Base-by-base conservation (phyloP, 2,329 filamentous ascomycete species). In the Coniosporium tulheliwenetii region DNA sequence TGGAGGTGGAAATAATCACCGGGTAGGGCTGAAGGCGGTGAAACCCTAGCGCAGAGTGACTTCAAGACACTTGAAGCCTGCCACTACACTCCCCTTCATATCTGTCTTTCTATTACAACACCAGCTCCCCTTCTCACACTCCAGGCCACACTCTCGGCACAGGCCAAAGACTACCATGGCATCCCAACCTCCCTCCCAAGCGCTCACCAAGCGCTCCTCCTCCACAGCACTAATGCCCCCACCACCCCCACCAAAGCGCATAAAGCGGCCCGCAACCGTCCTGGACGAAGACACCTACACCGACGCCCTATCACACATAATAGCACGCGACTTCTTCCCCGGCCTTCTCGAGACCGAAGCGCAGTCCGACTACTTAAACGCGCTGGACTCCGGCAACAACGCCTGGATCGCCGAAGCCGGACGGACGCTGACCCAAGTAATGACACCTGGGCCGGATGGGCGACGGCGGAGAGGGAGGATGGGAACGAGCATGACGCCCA, bases 231-330 rank as follows among this genome's bases (percentile, higher is more conserved):
- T 93, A 41, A 96, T 95, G 86, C 81, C 85, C 12, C 86, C 87
- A 9, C 87, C 89, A 5, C 85, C 86, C 3, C 72, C 77, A 0
- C 69, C 79, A 35, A 96, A 94, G 60, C 81, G 85, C 43, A 93
- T 95, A 54, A 95, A 95, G 62, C 75, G 91, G 40, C 91, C 91
- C 0, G 78, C 80, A 46, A 82, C 81, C 46, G 78, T 95, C 26
- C 74, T 98, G 26, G 85, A 94, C 58, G 91, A 98, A 68, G 89
- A 98, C 50, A 78, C 81, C 40, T 98, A 98, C 60, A 91, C 85
- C 2, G 78, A 86, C 43, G 82, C 84, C 1, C 70, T 98, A 26
- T 94, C 87, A 0, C 81, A 91, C 50, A 96, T 98, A 55, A 94
- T 98, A 47, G 85, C 85, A 8, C 79, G 91, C 48, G 91, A 98